phyloP scores from a whole-genome alignment of 768 basidiomycete species.

The Tulasnella sp. region DNA sequence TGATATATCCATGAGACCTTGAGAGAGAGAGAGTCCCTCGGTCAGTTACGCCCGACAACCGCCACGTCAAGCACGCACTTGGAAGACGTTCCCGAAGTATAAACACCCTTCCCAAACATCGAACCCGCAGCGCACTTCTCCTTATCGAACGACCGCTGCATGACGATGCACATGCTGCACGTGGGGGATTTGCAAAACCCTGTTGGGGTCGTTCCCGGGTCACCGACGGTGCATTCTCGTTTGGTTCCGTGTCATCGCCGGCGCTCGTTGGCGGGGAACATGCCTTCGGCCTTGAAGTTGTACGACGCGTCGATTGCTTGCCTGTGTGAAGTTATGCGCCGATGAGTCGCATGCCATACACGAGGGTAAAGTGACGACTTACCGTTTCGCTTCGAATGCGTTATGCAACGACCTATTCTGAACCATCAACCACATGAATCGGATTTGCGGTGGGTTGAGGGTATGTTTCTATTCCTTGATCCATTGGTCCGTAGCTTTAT shows the following conservation, averaged over 20 bases:
- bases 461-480: no score
- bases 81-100: neutral
- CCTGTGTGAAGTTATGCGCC: neutral
- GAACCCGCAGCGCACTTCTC: neutral
- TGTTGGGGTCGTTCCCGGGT: neutral
- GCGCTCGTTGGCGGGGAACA: neutral
- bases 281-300: neutral
- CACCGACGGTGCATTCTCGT: neutral
- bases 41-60: neutral
- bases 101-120: neutral
- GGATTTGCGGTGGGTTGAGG: no score
- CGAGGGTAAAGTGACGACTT: no score
- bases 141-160: neutral
- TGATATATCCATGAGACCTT: neutral
- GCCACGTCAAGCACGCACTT: neutral
- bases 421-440: no score
- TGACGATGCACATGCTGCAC: neutral
- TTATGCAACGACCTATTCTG: no score
- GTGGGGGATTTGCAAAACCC: neutral
- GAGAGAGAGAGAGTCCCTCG: neutral
- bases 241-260: neutral
- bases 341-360: no score
- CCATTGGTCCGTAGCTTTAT: no score
- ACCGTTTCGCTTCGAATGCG: no score
- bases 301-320: neutral